Conservation (phyloP, 768 basidiomycete genomes). For the Amanita rimosa region DNA sequence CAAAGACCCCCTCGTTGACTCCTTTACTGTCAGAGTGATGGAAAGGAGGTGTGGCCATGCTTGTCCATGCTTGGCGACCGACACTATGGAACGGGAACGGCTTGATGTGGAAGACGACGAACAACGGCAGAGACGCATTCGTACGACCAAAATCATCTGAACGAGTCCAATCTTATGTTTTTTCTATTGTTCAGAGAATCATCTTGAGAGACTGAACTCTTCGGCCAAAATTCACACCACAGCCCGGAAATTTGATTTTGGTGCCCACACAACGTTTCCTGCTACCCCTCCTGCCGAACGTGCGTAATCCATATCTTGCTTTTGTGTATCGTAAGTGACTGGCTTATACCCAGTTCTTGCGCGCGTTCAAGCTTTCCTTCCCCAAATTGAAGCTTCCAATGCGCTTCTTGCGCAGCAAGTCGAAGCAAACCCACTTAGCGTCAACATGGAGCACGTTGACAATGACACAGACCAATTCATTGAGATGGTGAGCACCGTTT, state of each 20-base stretch:
- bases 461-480: constrained; percentile 41
- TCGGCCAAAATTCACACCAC: constrained; percentile 10
- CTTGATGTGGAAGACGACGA: constrained; percentile 9
- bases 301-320: constrained; percentile 17
- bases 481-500: constrained; percentile 40
- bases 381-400: constrained; percentile 56
- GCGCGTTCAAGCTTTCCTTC: constrained; percentile 58
- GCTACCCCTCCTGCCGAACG: constrained; percentile 37
- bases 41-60: no score
- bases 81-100: no score
- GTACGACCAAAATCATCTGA: background rate
- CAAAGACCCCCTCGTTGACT: no score
- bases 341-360: constrained; percentile 36
- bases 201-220: constrained; percentile 28
- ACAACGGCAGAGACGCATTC: constrained; percentile 4
- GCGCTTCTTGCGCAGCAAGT: constrained; percentile 34
- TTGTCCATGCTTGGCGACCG: no score
- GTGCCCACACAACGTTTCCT: constrained; percentile 22
- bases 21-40: no score
- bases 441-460: constrained; percentile 61
- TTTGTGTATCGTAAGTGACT: background rate
- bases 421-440: constrained; percentile 37
- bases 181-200: constrained; percentile 18
- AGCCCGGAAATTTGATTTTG: constrained; percentile 23
- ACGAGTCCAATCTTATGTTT: background rate